phyloP scores from a whole-genome alignment of 2,329 filamentous ascomycete genomes.

The Colletotrichum costaricense region DNA sequence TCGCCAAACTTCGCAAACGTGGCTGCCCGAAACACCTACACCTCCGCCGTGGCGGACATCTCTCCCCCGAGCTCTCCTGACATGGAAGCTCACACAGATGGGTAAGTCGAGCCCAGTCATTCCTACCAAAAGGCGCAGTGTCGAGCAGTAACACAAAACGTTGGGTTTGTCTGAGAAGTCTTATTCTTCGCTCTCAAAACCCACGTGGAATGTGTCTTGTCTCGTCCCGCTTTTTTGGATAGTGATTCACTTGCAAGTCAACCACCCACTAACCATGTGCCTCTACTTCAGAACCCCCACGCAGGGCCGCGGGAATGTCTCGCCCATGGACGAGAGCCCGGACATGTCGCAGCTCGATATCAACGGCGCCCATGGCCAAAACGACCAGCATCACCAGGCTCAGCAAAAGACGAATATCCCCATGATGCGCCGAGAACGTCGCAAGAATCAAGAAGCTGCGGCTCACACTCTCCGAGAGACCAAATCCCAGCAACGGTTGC shows the following conservation, averaged over 20 bases:
- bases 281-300: conserved; percentile 18
- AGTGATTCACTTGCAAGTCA: not conserved
- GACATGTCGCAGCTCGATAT: conserved; percentile 47
- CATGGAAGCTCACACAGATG: conserved; percentile 46
- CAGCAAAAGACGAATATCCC: conserved; percentile 58
- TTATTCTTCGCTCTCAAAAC: conserved; percentile 22
- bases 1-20: conserved; percentile 35
- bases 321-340: conserved; percentile 62
- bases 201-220: conserved; percentile 13
- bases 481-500: conserved; percentile 49
- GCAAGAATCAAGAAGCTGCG: conserved; percentile 55
- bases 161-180: not conserved
- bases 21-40: conserved; percentile 34
- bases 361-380: not conserved
- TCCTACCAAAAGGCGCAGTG: not conserved
- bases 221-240: not conserved
- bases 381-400: conserved; percentile 33
- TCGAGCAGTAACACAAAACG: not conserved
- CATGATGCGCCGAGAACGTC: conserved; percentile 62
- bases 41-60: conserved; percentile 49
- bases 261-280: conserved; percentile 36
- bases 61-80: conserved; percentile 71
- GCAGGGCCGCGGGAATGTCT: conserved; percentile 53
- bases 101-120: conserved; percentile 50
- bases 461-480: conserved; percentile 49